A percentile compares a stretch with the other conserved stretches of the same genome.
phyloP scores from a whole-genome alignment of 768 basidiomycete species.

The Russula compacta region DNA sequence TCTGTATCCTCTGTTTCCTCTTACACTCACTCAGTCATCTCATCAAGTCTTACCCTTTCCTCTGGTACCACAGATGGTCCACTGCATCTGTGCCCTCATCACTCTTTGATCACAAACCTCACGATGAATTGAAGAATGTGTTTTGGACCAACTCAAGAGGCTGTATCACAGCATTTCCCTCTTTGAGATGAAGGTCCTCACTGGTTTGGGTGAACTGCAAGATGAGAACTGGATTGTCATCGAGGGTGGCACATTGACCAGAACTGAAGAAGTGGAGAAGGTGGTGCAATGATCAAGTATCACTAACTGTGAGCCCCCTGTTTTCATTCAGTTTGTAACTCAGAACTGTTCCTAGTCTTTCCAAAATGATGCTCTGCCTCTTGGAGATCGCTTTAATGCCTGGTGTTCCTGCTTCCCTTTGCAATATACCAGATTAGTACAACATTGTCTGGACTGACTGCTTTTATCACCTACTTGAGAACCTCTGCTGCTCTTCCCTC shows the following conservation, averaged over 20 bases:
- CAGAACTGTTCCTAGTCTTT: constrained; percentile 74
- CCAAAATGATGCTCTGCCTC: constrained; percentile 83
- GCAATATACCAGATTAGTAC: constrained; percentile 87
- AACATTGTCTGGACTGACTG: constrained; percentile 90
- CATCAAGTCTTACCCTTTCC: constrained; percentile 62
- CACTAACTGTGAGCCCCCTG: constrained; percentile 89
- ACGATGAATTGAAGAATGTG: constrained; percentile 45
- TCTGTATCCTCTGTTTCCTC: too few relatives aligned
- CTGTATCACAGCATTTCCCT: constrained; percentile 76
- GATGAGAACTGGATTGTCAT: constrained; percentile 34
- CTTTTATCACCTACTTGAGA: constrained; percentile 85
- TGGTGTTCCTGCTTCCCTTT: constrained; percentile 77
- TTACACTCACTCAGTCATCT: constrained; percentile 58
- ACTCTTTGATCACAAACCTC: constrained; percentile 49
- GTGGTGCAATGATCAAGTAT: constrained; percentile 68
- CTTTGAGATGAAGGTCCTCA: constrained; percentile 66
- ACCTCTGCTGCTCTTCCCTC: constrained; percentile 77
- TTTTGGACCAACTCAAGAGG: constrained; percentile 65
- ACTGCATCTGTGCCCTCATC: constrained; percentile 65
- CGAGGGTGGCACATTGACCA: constrained; percentile 21
- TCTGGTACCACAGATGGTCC: constrained; percentile 73
- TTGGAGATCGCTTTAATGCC: constrained; percentile 80
- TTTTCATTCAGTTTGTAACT: too few relatives aligned
- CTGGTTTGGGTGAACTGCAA: constrained; percentile 50
- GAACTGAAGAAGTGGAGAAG: constrained; percentile 55